Percentiles rank a stretch among this genome's conserved stretches.
phyloP scores from a whole-genome alignment of 345 rosid species.

The Moricandia arvensis region DNA sequence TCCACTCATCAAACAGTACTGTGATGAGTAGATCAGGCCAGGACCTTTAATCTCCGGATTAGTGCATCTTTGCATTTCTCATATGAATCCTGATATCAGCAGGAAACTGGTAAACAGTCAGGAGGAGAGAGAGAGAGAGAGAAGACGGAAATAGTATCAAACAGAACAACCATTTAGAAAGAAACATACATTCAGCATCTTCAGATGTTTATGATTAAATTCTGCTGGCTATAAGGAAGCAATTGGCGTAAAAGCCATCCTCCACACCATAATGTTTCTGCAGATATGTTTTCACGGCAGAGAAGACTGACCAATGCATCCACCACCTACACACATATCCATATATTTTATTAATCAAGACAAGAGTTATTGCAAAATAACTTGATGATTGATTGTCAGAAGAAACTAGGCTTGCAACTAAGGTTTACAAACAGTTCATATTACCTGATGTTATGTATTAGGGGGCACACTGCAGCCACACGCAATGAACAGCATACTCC shows the following conservation, averaged over 20 bases:
- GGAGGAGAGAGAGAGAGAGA: background rate
- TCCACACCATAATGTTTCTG: conserved; percentile 94
- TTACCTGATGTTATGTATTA: conserved; percentile 74
- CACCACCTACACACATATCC: conserved; percentile 62
- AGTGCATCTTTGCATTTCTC: conserved; percentile 53
- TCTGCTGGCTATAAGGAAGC: conserved; percentile 88
- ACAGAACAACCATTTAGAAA: conserved; percentile 3
- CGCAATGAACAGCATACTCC: conserved; percentile 51
- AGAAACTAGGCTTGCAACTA: background rate
- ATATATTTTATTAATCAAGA: conserved; percentile 22
- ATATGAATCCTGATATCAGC: conserved; percentile 60
- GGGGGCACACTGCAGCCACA: conserved; percentile 56
- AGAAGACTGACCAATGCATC: conserved; percentile 85
- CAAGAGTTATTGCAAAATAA: conserved; percentile 1
- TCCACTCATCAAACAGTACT: conserved; percentile 86
- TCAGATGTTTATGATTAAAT: conserved; percentile 74
- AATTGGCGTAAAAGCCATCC: conserved; percentile 98
- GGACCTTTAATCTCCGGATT: conserved; percentile 61
- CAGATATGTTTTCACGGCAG: conserved; percentile 79
- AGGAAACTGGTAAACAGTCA: background rate
- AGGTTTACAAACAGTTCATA: background rate
- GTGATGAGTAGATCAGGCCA: conserved; percentile 84
- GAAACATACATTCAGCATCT: conserved; percentile 57
- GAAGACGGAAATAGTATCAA: background rate
- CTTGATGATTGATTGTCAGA: background rate